Evolutionary conservation across 768 basidiomycete genomes (phyloP), one percentile per base, ranked within the genome.

Genomic region (Tulasnella sp.): DNA sequence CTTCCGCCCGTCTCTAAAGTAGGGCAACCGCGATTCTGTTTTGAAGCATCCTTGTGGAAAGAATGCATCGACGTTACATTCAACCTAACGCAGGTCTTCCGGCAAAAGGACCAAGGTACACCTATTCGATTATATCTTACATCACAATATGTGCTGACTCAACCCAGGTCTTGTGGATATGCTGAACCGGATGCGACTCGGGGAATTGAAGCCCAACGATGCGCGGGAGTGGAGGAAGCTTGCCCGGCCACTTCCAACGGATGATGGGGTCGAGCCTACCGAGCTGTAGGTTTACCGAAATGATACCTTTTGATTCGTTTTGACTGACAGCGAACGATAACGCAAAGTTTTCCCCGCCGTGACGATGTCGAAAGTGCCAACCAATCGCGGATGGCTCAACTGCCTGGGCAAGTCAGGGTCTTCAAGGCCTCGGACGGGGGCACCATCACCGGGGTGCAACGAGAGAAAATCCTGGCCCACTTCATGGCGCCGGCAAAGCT

Each of bases 131-230:
- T 69, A 61, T 71, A 78, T 72, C 35, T 35, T 35, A 48, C 10
- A 51, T 9, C 57, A 44, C 42, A 80, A 29, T 15, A 55, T 70
- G 78, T 23, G 9, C 44, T 73, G 1, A 71, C 11, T n/a, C 69
- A 37, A n/a, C 70, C 40, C 83, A 95, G 95, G 90, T 74, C 98
- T 99, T 82, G 89, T 99, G 73, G 88, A 94, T 83, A 99, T 99
- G 95, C 86, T 99, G 73, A 99, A 98, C 83, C 96, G 99, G 83
- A 99, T 99, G 98, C 90, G 98, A 20, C 97, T 95, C 81, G 98
- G 98, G 3, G 85, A 81, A 23, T 84, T 99, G 40, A 88, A 90
- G 0, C 79, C 82, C 3, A 85, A 86, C 29, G 96, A 95, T 0
- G 91, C 95, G 79, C 77, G 82, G 42, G 90, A 87, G 77, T 98